Evolutionary conservation across 495 filamentous ascomycete species (phyloP).

Genomic region (Penicillium riverlandense): DNA sequence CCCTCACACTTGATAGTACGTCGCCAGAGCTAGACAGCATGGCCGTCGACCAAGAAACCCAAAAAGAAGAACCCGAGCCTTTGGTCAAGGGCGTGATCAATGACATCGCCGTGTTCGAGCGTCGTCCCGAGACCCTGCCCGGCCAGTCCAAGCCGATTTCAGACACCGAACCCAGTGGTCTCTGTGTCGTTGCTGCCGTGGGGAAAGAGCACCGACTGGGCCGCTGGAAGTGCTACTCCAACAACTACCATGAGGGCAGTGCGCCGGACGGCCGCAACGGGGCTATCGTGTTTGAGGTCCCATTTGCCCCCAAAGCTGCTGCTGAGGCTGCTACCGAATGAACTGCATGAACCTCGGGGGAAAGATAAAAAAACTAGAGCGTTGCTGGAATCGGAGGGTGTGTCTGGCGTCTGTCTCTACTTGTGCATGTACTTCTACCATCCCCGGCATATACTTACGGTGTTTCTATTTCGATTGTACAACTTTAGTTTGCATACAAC

Average conservation of each 20-base stretch:
- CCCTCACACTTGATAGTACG: conserved; percentile 21
- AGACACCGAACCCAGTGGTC: conserved; percentile 43
- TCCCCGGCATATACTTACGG: neutral
- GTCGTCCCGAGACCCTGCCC: conserved; percentile 27
- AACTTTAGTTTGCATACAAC: too few species aligned
- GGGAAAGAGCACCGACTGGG: conserved; percentile 83
- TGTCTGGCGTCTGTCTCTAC: too few species aligned
- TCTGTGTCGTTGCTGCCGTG: conserved; percentile 74
- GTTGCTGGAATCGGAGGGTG: too few species aligned
- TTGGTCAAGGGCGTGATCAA: conserved; percentile 72
- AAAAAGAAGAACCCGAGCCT: conserved; percentile 17
- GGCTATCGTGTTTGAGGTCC: conserved; percentile 72
- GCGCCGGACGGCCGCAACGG: conserved; percentile 65
- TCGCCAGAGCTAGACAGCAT: conserved; percentile 12
- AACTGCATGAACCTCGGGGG: too few species aligned
- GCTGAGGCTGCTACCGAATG: too few species aligned
- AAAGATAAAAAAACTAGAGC: too few species aligned
- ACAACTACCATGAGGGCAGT: conserved; percentile 30
- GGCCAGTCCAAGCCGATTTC: conserved; percentile 42
- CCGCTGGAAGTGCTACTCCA: conserved; percentile 55
- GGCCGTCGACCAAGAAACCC: conserved; percentile 12
- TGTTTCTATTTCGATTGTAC: too few species aligned
- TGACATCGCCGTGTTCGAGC: conserved; percentile 76
- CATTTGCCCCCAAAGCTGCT: conserved; percentile 25
- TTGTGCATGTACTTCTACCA: conserved; percentile 2